phyloP scores from a whole-genome alignment of 179 eudicot species.

The Carnegiea gigantea region DNA sequence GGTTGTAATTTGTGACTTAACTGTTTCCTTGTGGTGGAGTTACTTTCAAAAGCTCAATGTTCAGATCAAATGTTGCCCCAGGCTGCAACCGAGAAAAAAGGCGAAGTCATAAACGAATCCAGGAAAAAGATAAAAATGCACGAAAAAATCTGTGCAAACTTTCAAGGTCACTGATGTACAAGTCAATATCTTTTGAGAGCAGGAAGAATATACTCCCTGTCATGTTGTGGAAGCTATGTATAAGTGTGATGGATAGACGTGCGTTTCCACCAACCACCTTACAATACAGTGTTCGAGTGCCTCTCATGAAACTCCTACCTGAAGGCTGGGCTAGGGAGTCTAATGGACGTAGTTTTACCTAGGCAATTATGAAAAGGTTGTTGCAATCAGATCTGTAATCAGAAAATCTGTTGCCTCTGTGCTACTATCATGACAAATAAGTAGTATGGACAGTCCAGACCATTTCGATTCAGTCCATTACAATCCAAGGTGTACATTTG shows the following conservation, averaged over 20 bases:
- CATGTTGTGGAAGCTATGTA: too few relatives aligned
- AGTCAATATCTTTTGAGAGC: too few relatives aligned
- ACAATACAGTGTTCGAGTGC: too few relatives aligned
- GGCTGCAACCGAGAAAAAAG: slow-evolving; percentile 51
- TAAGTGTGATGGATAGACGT: too few relatives aligned
- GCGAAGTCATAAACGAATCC: not conserved
- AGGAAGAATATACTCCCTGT: too few relatives aligned
- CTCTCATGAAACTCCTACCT: too few relatives aligned
- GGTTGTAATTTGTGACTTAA: not conserved
- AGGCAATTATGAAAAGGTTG: not conserved
- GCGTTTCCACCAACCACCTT: too few relatives aligned
- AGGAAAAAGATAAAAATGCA: not conserved
- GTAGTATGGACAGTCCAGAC: not conserved
- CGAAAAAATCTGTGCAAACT: too few relatives aligned
- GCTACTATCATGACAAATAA: not conserved
- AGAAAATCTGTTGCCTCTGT: not conserved
- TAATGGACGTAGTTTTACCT: too few relatives aligned
- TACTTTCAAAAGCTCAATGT: slow-evolving; percentile 84
- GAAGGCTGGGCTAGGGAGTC: too few relatives aligned
- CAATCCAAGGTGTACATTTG: not conserved
- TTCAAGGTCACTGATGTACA: too few relatives aligned
- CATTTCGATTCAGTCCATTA: not conserved
- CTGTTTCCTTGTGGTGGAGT: slow-evolving; percentile 32
- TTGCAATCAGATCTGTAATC: not conserved
- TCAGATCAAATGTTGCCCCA: slow-evolving; percentile 83